Base-by-base conservation (phyloP, 2,329 filamentous ascomycete genomes). In the Emmonsiellopsis sp. region DNA sequence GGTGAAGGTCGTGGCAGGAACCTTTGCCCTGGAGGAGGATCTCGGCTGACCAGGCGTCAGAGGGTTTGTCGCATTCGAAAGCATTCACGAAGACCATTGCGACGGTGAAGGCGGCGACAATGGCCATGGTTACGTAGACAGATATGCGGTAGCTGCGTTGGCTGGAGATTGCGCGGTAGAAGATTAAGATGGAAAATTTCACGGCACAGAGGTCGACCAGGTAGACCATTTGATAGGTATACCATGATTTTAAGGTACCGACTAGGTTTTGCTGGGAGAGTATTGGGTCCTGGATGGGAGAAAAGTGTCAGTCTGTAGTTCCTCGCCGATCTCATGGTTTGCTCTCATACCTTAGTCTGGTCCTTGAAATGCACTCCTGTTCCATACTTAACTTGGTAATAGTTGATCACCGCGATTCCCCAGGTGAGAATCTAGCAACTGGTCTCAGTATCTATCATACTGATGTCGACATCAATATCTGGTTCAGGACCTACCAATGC, bases 151-250 rank as follows among this genome's bases (percentile, higher is more conserved):
- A 65, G 32, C 54, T 54, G 33, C 43, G 54, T 4, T 59, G 54
- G 11, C 59, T 57, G 14, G 62, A 66, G 42, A 75, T 64, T 11
- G 71, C 67, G n/a, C 68, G 62, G 55, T 74, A 75, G 57, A 75
- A 74, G 36, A 65, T 61, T 44, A 74, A 54, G 34, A 75, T 70
- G 49, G 68, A 72, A 33, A 73, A 59, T 53, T 75, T 75, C 53
- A 71, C 65, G 31, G 67, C 69, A 51, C 64, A 59, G 48, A 71
- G 63, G n/a, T 62, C 62, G 14, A 65, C 56, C 3, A 67, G 61
- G 58, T 70, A 74, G 49, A 70, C 60, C 43, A 73, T 57, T 54
- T 72, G 67, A 58, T 71, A 73, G 6, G 65, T 60, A 33, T 74
- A 63, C 47, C 47, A 49, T n/a, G 47, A 49, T 33, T 49, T 49